phyloP scores from a whole-genome alignment of 2,329 filamentous ascomycete genomes.

The Sordariomycetes sp. region DNA sequence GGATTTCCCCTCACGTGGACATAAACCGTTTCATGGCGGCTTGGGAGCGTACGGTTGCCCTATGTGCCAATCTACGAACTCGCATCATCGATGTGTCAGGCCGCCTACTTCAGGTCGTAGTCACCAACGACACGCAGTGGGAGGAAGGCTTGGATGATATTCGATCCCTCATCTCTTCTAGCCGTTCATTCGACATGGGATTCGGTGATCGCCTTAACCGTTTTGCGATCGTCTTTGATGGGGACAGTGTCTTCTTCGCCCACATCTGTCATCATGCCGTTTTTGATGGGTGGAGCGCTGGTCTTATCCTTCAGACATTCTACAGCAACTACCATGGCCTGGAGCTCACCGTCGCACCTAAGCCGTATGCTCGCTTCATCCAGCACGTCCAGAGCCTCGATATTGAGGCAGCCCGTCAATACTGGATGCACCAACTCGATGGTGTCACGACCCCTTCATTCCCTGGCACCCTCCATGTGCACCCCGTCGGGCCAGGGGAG shows the following conservation, averaged over 20 bases:
- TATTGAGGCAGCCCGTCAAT: background rate
- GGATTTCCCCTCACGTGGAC: too few species aligned
- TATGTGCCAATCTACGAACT: too few species aligned
- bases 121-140: constrained; percentile 2
- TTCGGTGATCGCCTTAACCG: background rate
- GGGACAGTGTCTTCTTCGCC: constrained; percentile 3
- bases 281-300: constrained; percentile 9
- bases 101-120: too few species aligned
- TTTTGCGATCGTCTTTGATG: background rate
- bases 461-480: too few species aligned
- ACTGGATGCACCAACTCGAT: background rate
- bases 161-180: background rate
- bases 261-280: constrained; percentile 10
- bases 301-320: constrained; percentile 4
- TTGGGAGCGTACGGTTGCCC: too few species aligned
- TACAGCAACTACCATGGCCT: background rate
- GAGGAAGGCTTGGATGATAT: background rate
- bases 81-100: too few species aligned
- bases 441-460: background rate
- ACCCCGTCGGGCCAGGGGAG: too few species aligned
- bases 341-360: background rate
- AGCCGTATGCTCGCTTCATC: constrained; percentile 5
- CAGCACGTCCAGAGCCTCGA: constrained; percentile 1
- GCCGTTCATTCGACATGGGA: background rate
- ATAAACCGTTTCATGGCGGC: too few species aligned